Percentiles rank a stretch among this genome's conserved stretches.
phyloP scores from a whole-genome alignment of 331 rosid species.

The Dryas integrifolia region DNA sequence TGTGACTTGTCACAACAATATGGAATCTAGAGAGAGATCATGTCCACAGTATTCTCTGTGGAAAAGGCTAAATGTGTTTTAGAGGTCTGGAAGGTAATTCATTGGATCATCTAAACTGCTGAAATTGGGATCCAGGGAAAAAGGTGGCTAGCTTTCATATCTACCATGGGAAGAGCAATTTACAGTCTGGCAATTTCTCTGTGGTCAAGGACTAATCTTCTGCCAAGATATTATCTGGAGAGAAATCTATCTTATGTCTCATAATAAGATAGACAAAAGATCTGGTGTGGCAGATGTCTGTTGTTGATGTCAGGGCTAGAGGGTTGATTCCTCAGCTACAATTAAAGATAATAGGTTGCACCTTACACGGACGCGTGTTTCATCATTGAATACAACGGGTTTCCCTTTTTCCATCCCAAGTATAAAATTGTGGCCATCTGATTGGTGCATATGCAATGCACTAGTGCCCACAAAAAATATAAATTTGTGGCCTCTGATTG shows the following conservation, averaged over 20 bases:
- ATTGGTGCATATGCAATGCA: too few species aligned
- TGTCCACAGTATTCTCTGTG: neutral
- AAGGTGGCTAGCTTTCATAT: neutral
- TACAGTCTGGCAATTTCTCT: constrained; percentile 5
- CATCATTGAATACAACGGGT: too few species aligned
- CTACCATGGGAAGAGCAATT: neutral
- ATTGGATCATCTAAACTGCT: neutral
- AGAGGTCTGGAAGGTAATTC: neutral
- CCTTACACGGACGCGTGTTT: too few species aligned
- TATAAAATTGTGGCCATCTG: too few species aligned
- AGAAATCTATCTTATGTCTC: neutral
- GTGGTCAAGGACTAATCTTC: neutral
- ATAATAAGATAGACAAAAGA: neutral
- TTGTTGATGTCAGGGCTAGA: neutral
- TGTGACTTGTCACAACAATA: neutral
- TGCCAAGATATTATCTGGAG: neutral
- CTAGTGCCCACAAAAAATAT: too few species aligned
- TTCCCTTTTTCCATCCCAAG: too few species aligned
- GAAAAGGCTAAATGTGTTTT: too few species aligned
- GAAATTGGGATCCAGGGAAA: neutral
- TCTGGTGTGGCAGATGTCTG: neutral
- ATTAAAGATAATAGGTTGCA: neutral
- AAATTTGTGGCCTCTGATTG: too few species aligned
- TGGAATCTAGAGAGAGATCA: neutral
- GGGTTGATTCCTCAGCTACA: neutral